Evolutionary conservation across 2,329 filamentous ascomycete genomes (phyloP).

Genomic region (Trichoderma sp.): DNA sequence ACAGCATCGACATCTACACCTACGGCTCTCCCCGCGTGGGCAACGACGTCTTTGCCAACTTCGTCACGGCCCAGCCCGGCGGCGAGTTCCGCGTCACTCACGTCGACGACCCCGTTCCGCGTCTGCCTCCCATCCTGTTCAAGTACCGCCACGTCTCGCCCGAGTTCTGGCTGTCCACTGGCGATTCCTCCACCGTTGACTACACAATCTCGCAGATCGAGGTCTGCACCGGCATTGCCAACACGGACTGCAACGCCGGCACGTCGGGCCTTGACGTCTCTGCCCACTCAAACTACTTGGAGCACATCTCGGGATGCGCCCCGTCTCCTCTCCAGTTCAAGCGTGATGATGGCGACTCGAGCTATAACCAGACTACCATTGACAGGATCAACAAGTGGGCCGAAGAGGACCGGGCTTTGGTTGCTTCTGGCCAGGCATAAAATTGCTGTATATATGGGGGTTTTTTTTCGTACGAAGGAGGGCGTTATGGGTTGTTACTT

Average conservation of each 20-base stretch:
- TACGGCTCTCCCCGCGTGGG: slow-evolving; percentile 69
- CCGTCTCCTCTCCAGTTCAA: slow-evolving; percentile 33
- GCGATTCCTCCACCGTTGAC: slow-evolving; percentile 36
- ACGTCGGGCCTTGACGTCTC: slow-evolving; percentile 46
- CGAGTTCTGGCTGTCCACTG: slow-evolving; percentile 64
- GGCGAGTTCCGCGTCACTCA: slow-evolving; percentile 67
- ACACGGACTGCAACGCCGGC: slow-evolving; percentile 54
- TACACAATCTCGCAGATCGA: slow-evolving; percentile 46
- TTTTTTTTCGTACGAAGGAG: not conserved
- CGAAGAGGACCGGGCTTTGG: slow-evolving; percentile 39
- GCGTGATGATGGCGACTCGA: slow-evolving; percentile 30
- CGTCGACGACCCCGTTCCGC: slow-evolving; percentile 65
- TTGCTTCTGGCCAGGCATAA: slow-evolving; percentile 24
- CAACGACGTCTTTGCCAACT: slow-evolving; percentile 56
- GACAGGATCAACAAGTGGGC: slow-evolving; percentile 41
- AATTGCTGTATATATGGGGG: not conserved
- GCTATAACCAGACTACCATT: slow-evolving; percentile 43
- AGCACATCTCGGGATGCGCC: slow-evolving; percentile 45
- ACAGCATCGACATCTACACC: slow-evolving; percentile 59
- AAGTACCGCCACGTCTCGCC: slow-evolving; percentile 68
- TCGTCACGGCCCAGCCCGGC: slow-evolving; percentile 55
- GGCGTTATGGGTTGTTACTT: slow-evolving; percentile 1
- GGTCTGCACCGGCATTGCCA: slow-evolving; percentile 52
- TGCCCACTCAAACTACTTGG: slow-evolving; percentile 55
- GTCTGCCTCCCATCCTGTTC: slow-evolving; percentile 62